Conservation (phyloP, 192 early-diverging fungal genomes). For the Umbelopsis sp. region DNA sequence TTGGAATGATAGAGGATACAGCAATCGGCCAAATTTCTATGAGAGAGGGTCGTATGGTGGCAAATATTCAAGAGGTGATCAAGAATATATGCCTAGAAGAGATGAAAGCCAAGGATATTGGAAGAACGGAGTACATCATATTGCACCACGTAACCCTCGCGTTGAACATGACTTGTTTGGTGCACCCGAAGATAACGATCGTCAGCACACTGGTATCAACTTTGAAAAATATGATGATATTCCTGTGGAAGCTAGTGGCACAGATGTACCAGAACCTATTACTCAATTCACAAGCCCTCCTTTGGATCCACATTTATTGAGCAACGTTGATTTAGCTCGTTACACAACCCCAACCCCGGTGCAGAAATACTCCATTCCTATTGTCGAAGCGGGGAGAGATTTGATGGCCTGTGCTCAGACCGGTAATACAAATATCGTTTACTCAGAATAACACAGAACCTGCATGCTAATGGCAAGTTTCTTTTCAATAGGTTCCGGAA, state of each 20-base stretch:
- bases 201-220: conserved; percentile 92
- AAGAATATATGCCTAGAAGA: conserved; percentile 34
- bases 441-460: background rate
- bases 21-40: conserved; percentile 41
- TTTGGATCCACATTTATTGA: conserved; percentile 85
- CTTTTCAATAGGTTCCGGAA: conserved; percentile 66
- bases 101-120: conserved; percentile 59
- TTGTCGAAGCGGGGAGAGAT: conserved; percentile 81
- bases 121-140: conserved; percentile 82
- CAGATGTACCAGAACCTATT: conserved; percentile 68
- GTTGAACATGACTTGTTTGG: conserved; percentile 83
- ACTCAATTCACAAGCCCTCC: conserved; percentile 56
- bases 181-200: conserved; percentile 71
- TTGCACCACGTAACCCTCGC: conserved; percentile 76
- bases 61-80: conserved; percentile 42
- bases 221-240: conserved; percentile 99
- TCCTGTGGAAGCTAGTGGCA: conserved; percentile 89
- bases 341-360: conserved; percentile 94
- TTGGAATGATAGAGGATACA: conserved; percentile 20
- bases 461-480: background rate
- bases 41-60: conserved; percentile 44
- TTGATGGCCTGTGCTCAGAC: conserved; percentile 99
- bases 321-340: conserved; percentile 85
- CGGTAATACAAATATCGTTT: conserved; percentile 33
- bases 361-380: conserved; percentile 90